Evolutionary conservation across 1,139 yeast genomes (phyloP).

Genomic region (Kluyveromyces sp.): DNA sequence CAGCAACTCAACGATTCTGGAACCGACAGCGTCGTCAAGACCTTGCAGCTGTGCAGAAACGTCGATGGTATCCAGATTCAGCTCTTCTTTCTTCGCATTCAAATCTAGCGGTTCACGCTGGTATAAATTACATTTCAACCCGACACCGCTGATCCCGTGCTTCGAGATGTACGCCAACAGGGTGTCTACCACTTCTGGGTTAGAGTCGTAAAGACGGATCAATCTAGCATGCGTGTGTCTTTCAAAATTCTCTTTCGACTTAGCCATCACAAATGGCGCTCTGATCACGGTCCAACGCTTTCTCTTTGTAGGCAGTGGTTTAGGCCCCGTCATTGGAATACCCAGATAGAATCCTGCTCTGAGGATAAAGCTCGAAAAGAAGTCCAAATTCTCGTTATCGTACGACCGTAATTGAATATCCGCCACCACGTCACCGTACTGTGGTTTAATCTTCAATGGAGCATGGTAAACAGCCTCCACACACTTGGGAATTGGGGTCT

Average conservation of each 20-base stretch:
- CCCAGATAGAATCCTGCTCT: conserved; percentile 89
- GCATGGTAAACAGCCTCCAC: conserved; percentile 78
- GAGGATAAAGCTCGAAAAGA: conserved; percentile 77
- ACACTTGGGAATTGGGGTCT: conserved; percentile 70
- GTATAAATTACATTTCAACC: conserved; percentile 67
- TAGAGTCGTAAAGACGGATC: conserved; percentile 74
- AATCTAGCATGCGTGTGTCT: conserved; percentile 74
- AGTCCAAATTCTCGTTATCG: conserved; percentile 60
- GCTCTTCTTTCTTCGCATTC: conserved; percentile 37
- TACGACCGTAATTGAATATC: conserved; percentile 68
- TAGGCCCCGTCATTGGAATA: conserved; percentile 69
- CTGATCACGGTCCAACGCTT: conserved; percentile 92
- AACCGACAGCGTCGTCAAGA: conserved; percentile 52
- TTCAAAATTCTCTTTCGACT: conserved; percentile 89
- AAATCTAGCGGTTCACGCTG: conserved; percentile 43
- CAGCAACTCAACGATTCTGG: conserved; percentile 67
- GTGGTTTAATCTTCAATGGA: conserved; percentile 63
- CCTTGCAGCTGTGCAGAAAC: conserved; percentile 11
- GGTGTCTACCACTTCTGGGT: conserved; percentile 75
- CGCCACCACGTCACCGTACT: conserved; percentile 67
- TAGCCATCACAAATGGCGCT: conserved; percentile 92
- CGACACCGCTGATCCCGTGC: conserved; percentile 74
- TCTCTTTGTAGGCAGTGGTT: conserved; percentile 60
- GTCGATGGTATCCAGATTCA: conserved; percentile 5
- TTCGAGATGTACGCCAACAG: conserved; percentile 76